A percentile compares a stretch with the other conserved stretches of the same genome.
These are phyloP conservation scores for Porpolomopsis calyptriformis DNA, from an alignment of 768 basidiomycete species.

Conservation along the genomic window DNA sequence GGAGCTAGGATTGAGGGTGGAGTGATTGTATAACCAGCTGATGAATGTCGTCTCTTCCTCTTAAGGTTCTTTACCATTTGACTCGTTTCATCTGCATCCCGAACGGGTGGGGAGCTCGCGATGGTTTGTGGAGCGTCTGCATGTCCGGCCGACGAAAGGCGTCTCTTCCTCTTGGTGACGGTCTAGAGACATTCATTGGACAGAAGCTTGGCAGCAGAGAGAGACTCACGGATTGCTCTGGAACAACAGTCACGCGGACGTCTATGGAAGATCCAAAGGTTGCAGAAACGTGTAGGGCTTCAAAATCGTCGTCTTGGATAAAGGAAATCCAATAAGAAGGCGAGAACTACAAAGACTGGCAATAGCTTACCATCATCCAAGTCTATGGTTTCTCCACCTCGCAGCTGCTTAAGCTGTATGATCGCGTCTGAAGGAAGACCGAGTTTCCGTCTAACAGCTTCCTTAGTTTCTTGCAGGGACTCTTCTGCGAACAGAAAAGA, in stretches of 20 bases:
- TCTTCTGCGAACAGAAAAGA: conserved; percentile 37
- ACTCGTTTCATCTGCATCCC: too few relatives aligned
- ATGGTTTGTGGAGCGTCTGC: too few relatives aligned
- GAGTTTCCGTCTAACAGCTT: conserved; percentile 53
- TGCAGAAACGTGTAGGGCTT: conserved; percentile 50
- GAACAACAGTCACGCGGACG: too few relatives aligned
- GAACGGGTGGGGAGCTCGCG: too few relatives aligned
- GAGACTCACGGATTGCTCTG: too few relatives aligned
- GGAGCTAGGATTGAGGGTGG: neutral
- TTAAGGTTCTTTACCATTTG: too few relatives aligned
- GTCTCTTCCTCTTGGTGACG: too few relatives aligned
- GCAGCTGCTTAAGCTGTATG: conserved; percentile 40
- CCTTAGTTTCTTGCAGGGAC: conserved; percentile 47
- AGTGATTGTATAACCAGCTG: neutral
- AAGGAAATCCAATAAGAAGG: neutral
- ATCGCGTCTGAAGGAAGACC: conserved; percentile 29
- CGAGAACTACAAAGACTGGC: neutral
- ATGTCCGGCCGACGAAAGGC: too few relatives aligned
- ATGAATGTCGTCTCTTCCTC: neutral
- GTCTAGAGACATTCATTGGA: too few relatives aligned
- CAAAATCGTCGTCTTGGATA: conserved; percentile 64
- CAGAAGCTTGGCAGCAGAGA: too few relatives aligned
- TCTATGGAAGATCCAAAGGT: conserved; percentile 23
- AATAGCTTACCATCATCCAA: conserved; percentile 63
- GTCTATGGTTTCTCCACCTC: conserved; percentile 44